Percentiles rank a stretch among this genome's conserved stretches.
Conservation (phyloP, 495 filamentous ascomycete genomes). For the Glarea lozoyensis region DNA sequence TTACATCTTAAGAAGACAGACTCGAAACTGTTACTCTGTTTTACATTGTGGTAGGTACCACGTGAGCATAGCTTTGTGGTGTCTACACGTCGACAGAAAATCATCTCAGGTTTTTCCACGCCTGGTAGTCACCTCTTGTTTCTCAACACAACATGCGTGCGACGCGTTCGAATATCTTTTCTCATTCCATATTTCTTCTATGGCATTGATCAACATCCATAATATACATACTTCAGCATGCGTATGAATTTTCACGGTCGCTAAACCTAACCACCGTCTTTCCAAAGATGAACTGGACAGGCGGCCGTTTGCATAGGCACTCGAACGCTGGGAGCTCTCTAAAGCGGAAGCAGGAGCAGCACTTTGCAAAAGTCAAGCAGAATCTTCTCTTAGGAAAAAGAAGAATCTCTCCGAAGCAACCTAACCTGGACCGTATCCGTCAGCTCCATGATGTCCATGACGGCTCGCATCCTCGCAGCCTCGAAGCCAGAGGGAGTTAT, state of each 20-base stretch:
- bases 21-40: too few species aligned
- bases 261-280: background rate
- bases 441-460: background rate
- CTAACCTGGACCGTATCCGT: constrained; percentile 2
- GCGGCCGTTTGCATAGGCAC: constrained; percentile 19
- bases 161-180: too few species aligned
- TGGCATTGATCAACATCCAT: too few species aligned
- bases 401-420: constrained; percentile 10
- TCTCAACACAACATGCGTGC: too few species aligned
- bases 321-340: constrained; percentile 1
- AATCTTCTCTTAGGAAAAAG: constrained; percentile 13
- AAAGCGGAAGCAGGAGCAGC: constrained; percentile 13
- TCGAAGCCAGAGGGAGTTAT: background rate
- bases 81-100: too few species aligned
- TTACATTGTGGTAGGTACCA: too few species aligned
- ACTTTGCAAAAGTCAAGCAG: constrained; percentile 18
- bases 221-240: background rate
- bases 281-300: constrained; percentile 22
- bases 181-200: too few species aligned
- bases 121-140: too few species aligned
- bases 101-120: too few species aligned
- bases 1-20: too few species aligned
- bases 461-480: background rate
- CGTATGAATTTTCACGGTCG: background rate
- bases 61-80: too few species aligned